phyloP scores from a whole-genome alignment of 1,284 basidiomycete species.

The Cutaneotrichosporon sp. region DNA sequence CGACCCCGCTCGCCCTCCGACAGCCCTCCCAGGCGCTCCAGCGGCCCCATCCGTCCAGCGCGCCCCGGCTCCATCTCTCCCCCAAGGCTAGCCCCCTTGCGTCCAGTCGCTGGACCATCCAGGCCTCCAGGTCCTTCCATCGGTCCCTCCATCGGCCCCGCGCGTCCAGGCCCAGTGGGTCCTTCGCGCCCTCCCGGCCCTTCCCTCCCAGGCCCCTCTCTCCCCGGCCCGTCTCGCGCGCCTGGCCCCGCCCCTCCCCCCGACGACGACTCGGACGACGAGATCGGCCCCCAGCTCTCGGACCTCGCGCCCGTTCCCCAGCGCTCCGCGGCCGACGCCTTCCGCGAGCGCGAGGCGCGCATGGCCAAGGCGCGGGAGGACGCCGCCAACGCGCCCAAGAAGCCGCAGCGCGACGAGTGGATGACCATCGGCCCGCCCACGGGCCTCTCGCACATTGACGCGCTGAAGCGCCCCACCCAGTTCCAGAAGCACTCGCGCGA shows the following conservation, averaged over 20 bases:
- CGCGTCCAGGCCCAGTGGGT: not conserved
- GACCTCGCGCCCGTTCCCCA: not conserved
- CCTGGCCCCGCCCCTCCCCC: conserved; percentile 5
- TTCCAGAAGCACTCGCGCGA: conserved; percentile 46
- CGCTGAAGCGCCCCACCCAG: conserved; percentile 65
- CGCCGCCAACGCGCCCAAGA: conserved; percentile 57
- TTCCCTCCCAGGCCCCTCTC: too few species aligned
- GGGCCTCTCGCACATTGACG: conserved; percentile 59
- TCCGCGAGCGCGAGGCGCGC: conserved; percentile 70
- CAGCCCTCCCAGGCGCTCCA: not conserved
- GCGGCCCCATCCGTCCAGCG: not conserved
- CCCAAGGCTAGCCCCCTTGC: not conserved
- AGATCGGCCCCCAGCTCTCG: conserved; percentile 32
- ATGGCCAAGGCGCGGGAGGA: conserved; percentile 56
- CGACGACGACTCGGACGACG: conserved; percentile 33
- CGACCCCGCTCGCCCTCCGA: not conserved
- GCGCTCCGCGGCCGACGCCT: conserved; percentile 65
- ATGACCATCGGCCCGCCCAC: conserved; percentile 87
- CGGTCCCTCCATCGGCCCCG: not conserved
- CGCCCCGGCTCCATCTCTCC: not conserved
- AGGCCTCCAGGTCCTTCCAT: not conserved
- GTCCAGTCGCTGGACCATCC: too few species aligned
- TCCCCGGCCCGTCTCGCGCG: not conserved
- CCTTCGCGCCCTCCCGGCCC: conserved; percentile 6
- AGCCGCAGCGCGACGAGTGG: conserved; percentile 72